Evolutionary conservation across 208 protist species (phyloP).

Genomic region (Acanthamoeba lugdunensis): DNA sequence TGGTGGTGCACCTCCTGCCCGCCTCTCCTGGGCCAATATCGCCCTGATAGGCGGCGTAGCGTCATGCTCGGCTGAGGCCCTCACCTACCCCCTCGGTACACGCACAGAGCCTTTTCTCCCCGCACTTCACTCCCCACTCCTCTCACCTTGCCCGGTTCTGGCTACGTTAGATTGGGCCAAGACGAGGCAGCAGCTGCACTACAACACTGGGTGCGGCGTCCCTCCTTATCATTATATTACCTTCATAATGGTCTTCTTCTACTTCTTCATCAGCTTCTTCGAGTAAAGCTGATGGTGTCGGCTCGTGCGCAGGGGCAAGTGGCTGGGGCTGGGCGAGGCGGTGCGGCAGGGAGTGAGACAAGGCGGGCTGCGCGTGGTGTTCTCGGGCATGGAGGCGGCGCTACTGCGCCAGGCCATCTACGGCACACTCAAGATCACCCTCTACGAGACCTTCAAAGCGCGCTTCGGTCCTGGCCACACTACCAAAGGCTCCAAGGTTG

Average conservation of each 20-base stretch:
- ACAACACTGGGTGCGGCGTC: background rate
- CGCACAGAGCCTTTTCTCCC: background rate
- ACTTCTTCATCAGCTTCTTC: background rate
- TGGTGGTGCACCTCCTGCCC: background rate
- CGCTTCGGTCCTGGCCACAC: background rate
- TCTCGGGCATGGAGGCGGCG: conserved; percentile 26
- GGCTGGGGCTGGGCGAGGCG: background rate
- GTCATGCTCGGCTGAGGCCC: conserved; percentile 54
- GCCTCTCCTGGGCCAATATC: background rate
- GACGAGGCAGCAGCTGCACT: conserved; percentile 16
- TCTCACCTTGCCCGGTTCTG: background rate
- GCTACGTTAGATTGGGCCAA: background rate
- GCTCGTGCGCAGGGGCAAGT: background rate
- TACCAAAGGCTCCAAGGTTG: background rate
- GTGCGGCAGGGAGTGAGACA: background rate
- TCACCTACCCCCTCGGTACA: conserved; percentile 55
- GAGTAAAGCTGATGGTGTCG: background rate
- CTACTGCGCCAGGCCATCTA: conserved; percentile 20
- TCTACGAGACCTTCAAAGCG: conserved; percentile 37
- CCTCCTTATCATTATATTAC: background rate
- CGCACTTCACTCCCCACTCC: background rate
- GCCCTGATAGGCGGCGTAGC: conserved; percentile 40
- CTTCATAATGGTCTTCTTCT: background rate
- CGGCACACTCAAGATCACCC: conserved; percentile 40
- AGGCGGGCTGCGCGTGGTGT: conserved; percentile 1